A percentile compares a stretch with the other conserved stretches of the same genome.
Conservation (phyloP, 352 stramenopile genomes). For the Globisporangium yorkense region DNA sequence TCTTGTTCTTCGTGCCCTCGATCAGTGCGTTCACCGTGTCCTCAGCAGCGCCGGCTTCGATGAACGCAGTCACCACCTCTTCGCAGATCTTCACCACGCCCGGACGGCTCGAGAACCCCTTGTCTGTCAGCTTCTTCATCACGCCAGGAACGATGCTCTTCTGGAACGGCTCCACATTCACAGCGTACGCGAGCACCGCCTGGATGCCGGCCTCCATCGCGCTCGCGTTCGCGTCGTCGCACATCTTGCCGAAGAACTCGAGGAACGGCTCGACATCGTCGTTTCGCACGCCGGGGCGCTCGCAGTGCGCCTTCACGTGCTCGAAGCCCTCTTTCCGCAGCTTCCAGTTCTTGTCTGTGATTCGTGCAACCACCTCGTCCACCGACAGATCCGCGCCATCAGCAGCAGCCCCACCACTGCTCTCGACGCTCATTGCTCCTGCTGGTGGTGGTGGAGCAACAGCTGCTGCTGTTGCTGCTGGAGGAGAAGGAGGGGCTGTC, state of each 20-base stretch:
- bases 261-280: conserved; percentile 45
- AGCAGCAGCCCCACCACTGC: not conserved
- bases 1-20: conserved; percentile 84
- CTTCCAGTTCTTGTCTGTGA: conserved; percentile 87
- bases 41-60: conserved; percentile 69
- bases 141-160: conserved; percentile 59
- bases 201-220: conserved; percentile 74
- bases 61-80: conserved; percentile 66
- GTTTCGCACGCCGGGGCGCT: conserved; percentile 33
- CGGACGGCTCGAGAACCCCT: conserved; percentile 75
- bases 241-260: conserved; percentile 73
- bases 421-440: conserved; percentile 3
- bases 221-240: conserved; percentile 77
- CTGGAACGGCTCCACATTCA: conserved; percentile 56
- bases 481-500: conserved; percentile 1
- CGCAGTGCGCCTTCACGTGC: conserved; percentile 57
- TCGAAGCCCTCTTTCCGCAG: conserved; percentile 79
- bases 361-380: conserved; percentile 42
- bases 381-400: conserved; percentile 22
- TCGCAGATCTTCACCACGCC: conserved; percentile 76
- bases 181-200: conserved; percentile 65
- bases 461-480: not conserved
- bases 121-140: conserved; percentile 78
- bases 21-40: conserved; percentile 67
- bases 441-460: conserved; percentile 1